Evolutionary conservation across 2,329 filamentous ascomycete genomes (phyloP).

Genomic region (Ophiocordyceps robertsii): DNA sequence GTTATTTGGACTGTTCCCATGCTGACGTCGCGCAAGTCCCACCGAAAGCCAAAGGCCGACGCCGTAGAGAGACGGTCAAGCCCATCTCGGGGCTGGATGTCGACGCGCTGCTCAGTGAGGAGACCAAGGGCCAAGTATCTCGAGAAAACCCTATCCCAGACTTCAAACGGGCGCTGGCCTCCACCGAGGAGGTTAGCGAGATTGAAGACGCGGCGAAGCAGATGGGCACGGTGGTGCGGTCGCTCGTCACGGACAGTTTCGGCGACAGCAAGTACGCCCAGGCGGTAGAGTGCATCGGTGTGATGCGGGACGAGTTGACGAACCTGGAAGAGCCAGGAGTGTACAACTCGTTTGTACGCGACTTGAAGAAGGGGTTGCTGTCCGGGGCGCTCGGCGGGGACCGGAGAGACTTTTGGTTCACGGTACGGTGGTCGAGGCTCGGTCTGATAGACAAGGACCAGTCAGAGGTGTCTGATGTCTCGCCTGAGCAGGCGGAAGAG

Average conservation of each 20-base stretch:
- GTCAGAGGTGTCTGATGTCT: slow-evolving; percentile 51
- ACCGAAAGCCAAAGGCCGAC: slow-evolving; percentile 62
- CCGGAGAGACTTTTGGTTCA: slow-evolving; percentile 71
- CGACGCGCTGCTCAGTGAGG: slow-evolving; percentile 59
- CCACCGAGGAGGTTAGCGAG: slow-evolving; percentile 43
- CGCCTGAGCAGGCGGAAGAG: slow-evolving; percentile 56
- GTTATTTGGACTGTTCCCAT: background rate
- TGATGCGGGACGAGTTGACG: slow-evolving; percentile 65
- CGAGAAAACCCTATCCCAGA: slow-evolving; percentile 72
- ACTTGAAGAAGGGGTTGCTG: slow-evolving; percentile 60
- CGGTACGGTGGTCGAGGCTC: slow-evolving; percentile 50
- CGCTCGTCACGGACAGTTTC: slow-evolving; percentile 57
- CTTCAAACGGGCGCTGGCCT: slow-evolving; percentile 67
- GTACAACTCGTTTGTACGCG: slow-evolving; percentile 62
- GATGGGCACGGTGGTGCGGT: slow-evolving; percentile 57
- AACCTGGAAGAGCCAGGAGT: slow-evolving; percentile 60
- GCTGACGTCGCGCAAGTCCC: slow-evolving; percentile 40
- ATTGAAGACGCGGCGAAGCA: slow-evolving; percentile 59
- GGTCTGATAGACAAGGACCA: slow-evolving; percentile 58
- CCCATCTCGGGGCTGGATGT: slow-evolving; percentile 86
- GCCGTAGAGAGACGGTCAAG: slow-evolving; percentile 56
- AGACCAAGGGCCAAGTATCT: slow-evolving; percentile 29
- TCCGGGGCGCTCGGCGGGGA: slow-evolving; percentile 62
- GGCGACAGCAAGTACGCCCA: slow-evolving; percentile 63
- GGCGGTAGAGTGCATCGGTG: slow-evolving; percentile 61